Percentiles rank a stretch among this genome's conserved stretches.
Conservation (phyloP, 2,329 filamentous ascomycete species). For the Balansia obtecta region DNA sequence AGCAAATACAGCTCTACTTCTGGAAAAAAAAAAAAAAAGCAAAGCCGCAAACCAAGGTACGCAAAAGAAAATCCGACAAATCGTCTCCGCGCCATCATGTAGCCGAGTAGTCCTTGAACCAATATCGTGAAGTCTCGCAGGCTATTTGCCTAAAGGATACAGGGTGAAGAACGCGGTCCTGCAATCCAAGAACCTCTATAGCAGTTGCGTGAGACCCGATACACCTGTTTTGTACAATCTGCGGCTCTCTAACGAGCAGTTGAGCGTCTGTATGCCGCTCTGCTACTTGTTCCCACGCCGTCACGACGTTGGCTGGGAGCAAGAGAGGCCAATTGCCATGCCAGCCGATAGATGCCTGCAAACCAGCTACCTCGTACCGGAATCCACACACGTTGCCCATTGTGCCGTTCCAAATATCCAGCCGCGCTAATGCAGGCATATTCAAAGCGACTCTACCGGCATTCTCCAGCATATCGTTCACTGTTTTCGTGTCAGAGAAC, state of each 20-base stretch:
- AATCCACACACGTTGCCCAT: not conserved
- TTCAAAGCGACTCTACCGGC: not conserved
- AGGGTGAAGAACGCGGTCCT: no score
- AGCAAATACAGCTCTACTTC: no score
- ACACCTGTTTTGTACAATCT: not conserved
- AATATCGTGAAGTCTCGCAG: no score
- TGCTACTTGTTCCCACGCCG: not conserved
- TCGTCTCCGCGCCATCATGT: no score
- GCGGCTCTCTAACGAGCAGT: slow-evolving; percentile 1
- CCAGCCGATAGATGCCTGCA: not conserved
- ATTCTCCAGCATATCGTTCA: not conserved
- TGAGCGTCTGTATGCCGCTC: not conserved
- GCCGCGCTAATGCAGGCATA: not conserved
- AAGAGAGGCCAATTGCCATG: not conserved
- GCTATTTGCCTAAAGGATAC: no score
- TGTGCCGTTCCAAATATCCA: not conserved
- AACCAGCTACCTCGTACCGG: not conserved
- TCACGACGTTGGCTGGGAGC: not conserved
- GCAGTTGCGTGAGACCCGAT: not conserved
- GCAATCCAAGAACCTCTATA: not conserved
- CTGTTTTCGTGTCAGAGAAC: not conserved
- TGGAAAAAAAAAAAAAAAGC: no score
- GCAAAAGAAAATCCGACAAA: no score
- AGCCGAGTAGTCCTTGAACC: no score
- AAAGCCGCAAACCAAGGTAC: no score